Percentiles rank a stretch among this genome's conserved stretches.
Evolutionary conservation across 371 early-diverging fungal species (phyloP).

Genomic region (Apophysomyces trapeziformis): DNA sequence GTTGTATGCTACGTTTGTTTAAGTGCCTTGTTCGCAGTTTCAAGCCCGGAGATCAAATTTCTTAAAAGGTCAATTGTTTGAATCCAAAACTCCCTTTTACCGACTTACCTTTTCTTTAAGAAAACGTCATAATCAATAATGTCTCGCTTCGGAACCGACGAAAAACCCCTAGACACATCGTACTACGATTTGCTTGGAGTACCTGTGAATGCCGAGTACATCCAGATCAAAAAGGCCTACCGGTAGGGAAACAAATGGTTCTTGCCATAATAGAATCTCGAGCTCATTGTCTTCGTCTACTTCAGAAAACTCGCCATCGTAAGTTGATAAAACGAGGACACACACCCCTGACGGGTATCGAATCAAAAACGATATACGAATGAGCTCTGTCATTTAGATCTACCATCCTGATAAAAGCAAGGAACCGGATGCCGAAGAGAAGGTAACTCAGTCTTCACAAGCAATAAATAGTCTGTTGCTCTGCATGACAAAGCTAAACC

Average conservation of each 20-base stretch:
- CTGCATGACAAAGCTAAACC: background rate
- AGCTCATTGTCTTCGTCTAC: conserved; percentile 3
- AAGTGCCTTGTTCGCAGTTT: no score
- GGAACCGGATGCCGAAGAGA: conserved; percentile 87
- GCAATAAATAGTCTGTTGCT: background rate
- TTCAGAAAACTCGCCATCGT: conserved; percentile 53
- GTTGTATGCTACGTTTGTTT: no score
- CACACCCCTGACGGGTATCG: conserved; percentile 5
- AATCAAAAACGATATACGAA: background rate
- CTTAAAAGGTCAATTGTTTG: no score
- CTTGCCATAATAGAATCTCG: background rate
- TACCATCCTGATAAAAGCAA: conserved; percentile 98
- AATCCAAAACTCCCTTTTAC: no score
- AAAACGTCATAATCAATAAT: conserved; percentile 16
- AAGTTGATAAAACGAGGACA: conserved; percentile 12
- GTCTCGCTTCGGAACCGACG: conserved; percentile 64
- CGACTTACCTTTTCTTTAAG: no score
- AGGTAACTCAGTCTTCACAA: conserved; percentile 45
- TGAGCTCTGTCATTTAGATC: conserved; percentile 48
- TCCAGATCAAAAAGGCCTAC: conserved; percentile 95
- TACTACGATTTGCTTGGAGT: conserved; percentile 92
- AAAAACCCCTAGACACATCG: conserved; percentile 74
- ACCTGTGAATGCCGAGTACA: conserved; percentile 74
- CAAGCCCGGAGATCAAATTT: no score
- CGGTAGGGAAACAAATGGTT: conserved; percentile 47